Base-by-base conservation (phyloP, 208 protist genomes). In the Wallacemonas sp. region DNA sequence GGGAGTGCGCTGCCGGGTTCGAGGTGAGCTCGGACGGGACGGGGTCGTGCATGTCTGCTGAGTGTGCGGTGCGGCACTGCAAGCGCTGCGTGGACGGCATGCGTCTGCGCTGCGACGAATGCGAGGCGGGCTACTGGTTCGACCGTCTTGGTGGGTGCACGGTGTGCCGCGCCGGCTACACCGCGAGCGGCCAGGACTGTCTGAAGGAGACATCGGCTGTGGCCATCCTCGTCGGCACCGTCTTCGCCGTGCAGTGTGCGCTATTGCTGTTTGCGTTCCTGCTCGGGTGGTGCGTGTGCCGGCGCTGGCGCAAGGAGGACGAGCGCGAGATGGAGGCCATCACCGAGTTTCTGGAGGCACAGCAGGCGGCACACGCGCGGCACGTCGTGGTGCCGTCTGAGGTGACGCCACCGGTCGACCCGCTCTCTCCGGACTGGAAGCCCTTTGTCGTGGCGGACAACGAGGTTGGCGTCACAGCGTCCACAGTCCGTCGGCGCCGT, bases 41-140 rank as follows among this genome's bases (percentile, higher is more conserved):
- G 26, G 52, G 52, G 5, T 33, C 52, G 52, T 58, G 52, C 19
- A 9, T 8, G 16, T 3, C 52, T 17, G 16, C 2, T 17, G n/a
- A 19, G 52, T 58, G 52, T 58, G 52, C 32, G 32, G 52, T 24
- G 6, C 21, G 21, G 26, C n/a, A 55, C 47, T 55, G 47, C 47
- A 26, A 55, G 26, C 4, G 21, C 8, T 55, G 47, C 23, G 26
- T 32, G 19, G 14, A 0, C 6, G 30, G 30, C 21, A 11, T 29
- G 12, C 32, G 29, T 4, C 14, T 12, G 8, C 52, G 52, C 32
- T 58, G 36, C 19, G 52, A 58, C 23, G 16, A 14, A 30, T 58
- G 52, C 1, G 32, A 58, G 52, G 5, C 52, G 16, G 52, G 52
- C 32, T 58, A 58, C 30, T 58, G 52, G 52, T 58, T 58, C 1